A percentile compares a stretch with the other conserved stretches of the same genome.
Evolutionary conservation across 1,284 basidiomycete species (phyloP).

Genomic region (Leccinum subrobustum): DNA sequence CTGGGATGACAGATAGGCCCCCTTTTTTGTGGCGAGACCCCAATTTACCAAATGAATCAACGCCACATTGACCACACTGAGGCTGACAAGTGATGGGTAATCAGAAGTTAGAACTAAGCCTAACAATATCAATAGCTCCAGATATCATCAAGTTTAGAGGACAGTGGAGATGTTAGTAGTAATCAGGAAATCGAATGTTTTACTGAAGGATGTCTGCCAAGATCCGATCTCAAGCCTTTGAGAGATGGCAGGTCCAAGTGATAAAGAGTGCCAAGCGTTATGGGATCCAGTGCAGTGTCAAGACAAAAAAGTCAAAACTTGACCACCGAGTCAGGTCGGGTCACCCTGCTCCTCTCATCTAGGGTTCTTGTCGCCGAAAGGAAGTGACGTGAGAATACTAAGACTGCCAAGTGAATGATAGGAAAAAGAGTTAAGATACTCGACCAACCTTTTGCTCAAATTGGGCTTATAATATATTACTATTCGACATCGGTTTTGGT

Average conservation of each 20-base stretch:
- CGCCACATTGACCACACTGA: too few species aligned
- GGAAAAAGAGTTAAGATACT: slow-evolving; percentile 1
- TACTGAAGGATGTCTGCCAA: slow-evolving; percentile 45
- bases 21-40: too few species aligned
- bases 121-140: slow-evolving; percentile 39
- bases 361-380: slow-evolving; percentile 53
- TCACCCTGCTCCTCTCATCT: slow-evolving; percentile 45
- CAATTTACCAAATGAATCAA: too few species aligned
- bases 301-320: too few species aligned
- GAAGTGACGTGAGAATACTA: slow-evolving; percentile 16
- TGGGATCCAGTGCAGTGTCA: slow-evolving; percentile 18
- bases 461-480: slow-evolving; percentile 1
- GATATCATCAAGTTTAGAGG: slow-evolving; percentile 51
- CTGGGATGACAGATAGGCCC: too few species aligned
- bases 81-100: too few species aligned
- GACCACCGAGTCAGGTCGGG: slow-evolving; percentile 41
- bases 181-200: slow-evolving; percentile 49
- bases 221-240: slow-evolving; percentile 39
- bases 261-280: slow-evolving; percentile 51
- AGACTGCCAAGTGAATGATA: slow-evolving; percentile 16
- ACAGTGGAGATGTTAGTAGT: slow-evolving; percentile 38
- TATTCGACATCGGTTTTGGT: slow-evolving; percentile 29
- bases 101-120: background rate
- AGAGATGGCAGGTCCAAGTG: slow-evolving; percentile 43
- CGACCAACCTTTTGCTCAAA: slow-evolving; percentile 39